A percentile compares a stretch with the other conserved stretches of the same genome.
These are phyloP conservation scores for Aureobasidium uvarum DNA, from an alignment of 2,329 filamentous ascomycete genomes.

Conservation along the genomic window DNA sequence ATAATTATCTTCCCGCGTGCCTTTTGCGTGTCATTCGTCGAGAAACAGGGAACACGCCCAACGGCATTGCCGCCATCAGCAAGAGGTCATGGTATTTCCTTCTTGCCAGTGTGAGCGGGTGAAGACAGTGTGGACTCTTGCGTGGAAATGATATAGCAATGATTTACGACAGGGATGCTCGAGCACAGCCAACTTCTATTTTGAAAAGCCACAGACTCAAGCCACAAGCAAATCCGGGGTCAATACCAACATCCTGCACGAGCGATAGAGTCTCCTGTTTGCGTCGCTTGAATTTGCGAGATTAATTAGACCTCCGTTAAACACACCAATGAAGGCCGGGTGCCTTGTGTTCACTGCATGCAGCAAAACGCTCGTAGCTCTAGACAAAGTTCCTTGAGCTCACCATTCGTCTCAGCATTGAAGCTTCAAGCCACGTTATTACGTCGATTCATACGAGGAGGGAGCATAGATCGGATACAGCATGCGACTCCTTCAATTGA, in stretches of 20 bases:
- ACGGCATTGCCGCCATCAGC: neutral
- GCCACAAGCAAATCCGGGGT: slow-evolving; percentile 16
- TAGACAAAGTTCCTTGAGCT: neutral
- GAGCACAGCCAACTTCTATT: neutral
- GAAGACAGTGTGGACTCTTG: neutral
- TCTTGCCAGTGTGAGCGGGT: too few species aligned
- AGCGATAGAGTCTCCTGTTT: neutral
- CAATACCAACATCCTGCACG: neutral
- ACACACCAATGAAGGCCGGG: neutral
- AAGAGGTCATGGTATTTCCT: neutral
- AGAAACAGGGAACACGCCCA: neutral
- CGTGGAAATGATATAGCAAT: neutral
- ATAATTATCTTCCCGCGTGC: slow-evolving; percentile 16
- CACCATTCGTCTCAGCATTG: neutral
- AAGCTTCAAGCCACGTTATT: slow-evolving; percentile 15
- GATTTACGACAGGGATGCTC: slow-evolving; percentile 3
- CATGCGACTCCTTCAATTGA: neutral
- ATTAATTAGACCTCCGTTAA: neutral
- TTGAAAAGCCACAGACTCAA: neutral
- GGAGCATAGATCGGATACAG: neutral
- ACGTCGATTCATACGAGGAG: neutral
- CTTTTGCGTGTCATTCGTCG: slow-evolving; percentile 7
- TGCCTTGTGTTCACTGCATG: neutral
- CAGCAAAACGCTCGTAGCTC: neutral
- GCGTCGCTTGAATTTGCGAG: neutral